Evolutionary conservation across 1,284 basidiomycete genomes (phyloP).

Genomic region (Rhodotorula sp.): DNA sequence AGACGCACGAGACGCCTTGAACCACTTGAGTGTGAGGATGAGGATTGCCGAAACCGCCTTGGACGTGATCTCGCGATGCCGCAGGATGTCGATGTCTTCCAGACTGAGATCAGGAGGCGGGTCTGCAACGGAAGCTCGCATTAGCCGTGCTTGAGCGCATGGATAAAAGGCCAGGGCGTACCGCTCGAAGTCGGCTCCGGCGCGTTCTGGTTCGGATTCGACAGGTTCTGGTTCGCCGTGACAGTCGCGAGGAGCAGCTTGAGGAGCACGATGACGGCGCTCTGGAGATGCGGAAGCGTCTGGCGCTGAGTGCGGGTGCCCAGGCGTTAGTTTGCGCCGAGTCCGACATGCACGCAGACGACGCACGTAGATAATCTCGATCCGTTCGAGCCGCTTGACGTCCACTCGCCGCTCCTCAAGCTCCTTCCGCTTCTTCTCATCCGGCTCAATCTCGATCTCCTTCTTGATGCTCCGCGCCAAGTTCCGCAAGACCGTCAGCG

Average conservation of each 20-base stretch:
- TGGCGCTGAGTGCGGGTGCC: conserved; percentile 50
- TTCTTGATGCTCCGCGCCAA: conserved; percentile 53
- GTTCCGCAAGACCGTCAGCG: conserved; percentile 53
- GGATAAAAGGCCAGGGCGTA: not conserved
- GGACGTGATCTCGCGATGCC: conserved; percentile 95
- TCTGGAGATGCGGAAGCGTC: conserved; percentile 75
- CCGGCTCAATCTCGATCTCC: conserved; percentile 50
- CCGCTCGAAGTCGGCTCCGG: conserved; percentile 19
- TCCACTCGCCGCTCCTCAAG: conserved; percentile 70
- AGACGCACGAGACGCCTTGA: conserved; percentile 83
- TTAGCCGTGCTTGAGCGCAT: not conserved
- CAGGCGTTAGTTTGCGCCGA: not conserved
- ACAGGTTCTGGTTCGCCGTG: conserved; percentile 56
- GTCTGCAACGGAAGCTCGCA: conserved; percentile 37
- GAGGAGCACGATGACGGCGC: conserved; percentile 82
- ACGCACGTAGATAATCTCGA: conserved; percentile 87
- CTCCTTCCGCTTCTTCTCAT: conserved; percentile 60
- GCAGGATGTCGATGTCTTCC: conserved; percentile 91
- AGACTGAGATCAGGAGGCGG: conserved; percentile 61
- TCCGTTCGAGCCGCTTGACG: conserved; percentile 74
- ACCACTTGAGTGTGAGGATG: conserved; percentile 90
- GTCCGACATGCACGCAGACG: too few species aligned
- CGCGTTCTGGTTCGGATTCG: conserved; percentile 16
- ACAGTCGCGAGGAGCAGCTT: conserved; percentile 86
- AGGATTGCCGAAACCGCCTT: conserved; percentile 96